phyloP scores from a whole-genome alignment of 2,329 filamentous ascomycete genomes.

The Venturia oleaginea region DNA sequence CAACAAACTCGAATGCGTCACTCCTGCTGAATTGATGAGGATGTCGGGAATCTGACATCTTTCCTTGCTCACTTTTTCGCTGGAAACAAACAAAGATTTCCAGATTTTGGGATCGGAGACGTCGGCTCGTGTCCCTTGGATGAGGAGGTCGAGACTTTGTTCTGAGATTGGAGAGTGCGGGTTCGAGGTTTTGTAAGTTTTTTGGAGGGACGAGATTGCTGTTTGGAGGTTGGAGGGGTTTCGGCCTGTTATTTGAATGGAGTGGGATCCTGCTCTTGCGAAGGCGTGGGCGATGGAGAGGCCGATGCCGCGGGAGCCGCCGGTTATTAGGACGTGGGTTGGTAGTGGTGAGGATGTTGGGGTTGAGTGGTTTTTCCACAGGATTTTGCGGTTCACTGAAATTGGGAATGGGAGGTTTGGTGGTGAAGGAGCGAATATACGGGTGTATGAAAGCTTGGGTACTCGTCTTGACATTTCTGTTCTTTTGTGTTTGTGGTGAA shows the following conservation, averaged over 20 bases:
- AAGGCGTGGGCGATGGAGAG: constrained; percentile 28
- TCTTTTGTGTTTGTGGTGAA: background rate
- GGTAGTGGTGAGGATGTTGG: background rate
- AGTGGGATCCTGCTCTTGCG: constrained; percentile 19
- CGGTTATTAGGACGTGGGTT: constrained; percentile 28
- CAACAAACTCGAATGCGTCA: constrained; percentile 58
- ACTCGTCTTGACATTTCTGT: background rate
- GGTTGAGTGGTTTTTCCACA: background rate
- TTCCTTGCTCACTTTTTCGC: background rate
- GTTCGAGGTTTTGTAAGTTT: background rate
- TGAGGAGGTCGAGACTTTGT: background rate
- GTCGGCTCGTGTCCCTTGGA: background rate
- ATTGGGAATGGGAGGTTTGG: background rate
- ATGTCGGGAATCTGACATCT: constrained; percentile 26
- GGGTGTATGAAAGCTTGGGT: background rate
- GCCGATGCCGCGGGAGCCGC: constrained; percentile 30
- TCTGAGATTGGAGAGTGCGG: background rate
- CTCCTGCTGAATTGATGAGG: constrained; percentile 72
- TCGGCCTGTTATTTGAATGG: constrained; percentile 26
- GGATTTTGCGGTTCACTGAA: background rate
- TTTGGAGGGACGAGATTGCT: background rate
- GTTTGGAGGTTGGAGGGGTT: constrained; percentile 19
- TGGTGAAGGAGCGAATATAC: background rate
- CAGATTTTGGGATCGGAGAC: background rate
- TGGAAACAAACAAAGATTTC: background rate